These are phyloP conservation scores for Hansenula sp. DNA, from an alignment of 1,139 yeast species.

Conservation along the genomic window DNA sequence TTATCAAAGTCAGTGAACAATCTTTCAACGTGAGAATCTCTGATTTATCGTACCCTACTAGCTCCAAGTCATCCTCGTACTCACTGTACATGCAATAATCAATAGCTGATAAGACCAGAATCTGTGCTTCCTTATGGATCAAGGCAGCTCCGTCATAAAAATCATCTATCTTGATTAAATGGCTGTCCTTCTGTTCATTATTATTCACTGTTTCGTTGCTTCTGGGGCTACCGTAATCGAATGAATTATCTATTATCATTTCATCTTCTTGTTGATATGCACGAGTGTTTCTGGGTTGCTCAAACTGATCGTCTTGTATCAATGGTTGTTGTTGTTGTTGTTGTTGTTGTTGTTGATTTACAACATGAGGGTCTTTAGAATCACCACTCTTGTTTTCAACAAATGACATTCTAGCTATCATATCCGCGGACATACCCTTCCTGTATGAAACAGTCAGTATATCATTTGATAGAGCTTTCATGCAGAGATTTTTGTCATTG, in stretches of 20 bases:
- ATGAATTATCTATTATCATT: no score
- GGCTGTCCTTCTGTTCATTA: neutral
- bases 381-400: conserved; percentile 35
- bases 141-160: conserved; percentile 8
- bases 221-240: no score
- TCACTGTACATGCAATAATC: conserved; percentile 48
- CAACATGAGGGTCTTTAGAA: neutral
- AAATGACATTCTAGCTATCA: conserved; percentile 49
- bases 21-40: conserved; percentile 34
- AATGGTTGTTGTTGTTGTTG: neutral
- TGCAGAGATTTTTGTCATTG: conserved; percentile 79
- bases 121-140: conserved; percentile 38
- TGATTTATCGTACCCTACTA: conserved; percentile 42
- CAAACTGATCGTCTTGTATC: no score
- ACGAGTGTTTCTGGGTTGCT: no score
- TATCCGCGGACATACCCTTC: conserved; percentile 52
- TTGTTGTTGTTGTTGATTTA: conserved; percentile 1
- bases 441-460: conserved; percentile 65
- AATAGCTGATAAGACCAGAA: conserved; percentile 40
- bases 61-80: conserved; percentile 54
- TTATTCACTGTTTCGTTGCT: no score
- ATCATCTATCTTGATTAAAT: neutral
- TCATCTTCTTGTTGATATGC: no score
- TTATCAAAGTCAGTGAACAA: conserved; percentile 37
- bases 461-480: conserved; percentile 67